These are phyloP conservation scores for Ordospora colligata DNA, from an alignment of 371 early-diverging fungal genomes.

Conservation along the genomic window DNA sequence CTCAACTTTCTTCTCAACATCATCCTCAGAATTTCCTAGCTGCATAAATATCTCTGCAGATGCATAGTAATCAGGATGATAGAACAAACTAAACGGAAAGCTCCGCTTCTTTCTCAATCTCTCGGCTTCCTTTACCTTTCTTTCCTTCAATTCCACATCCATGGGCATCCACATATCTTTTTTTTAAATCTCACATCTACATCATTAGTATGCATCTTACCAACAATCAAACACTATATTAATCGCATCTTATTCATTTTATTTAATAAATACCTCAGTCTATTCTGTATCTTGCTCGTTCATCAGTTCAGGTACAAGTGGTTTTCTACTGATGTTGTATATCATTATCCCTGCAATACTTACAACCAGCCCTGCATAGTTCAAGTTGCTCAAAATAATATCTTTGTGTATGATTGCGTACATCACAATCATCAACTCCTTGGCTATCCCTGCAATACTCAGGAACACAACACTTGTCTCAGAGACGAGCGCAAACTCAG, in stretches of 20 bases:
- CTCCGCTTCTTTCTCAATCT: slow-evolving; percentile 6
- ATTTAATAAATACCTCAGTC: too few species aligned
- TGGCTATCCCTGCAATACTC: slow-evolving; percentile 52
- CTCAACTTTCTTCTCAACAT: background rate
- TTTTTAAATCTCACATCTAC: too few species aligned
- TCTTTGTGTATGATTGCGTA: slow-evolving; percentile 43
- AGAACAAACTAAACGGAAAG: background rate
- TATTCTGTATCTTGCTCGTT: too few species aligned
- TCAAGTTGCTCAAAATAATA: slow-evolving; percentile 37
- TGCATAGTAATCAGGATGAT: slow-evolving; percentile 18
- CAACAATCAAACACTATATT: too few species aligned
- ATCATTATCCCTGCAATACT: slow-evolving; percentile 56
- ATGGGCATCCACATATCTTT: background rate
- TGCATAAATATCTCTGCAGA: slow-evolving; percentile 28
- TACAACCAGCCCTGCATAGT: slow-evolving; percentile 53
- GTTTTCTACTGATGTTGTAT: slow-evolving; percentile 41
- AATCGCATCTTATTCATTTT: too few species aligned
- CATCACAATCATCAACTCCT: slow-evolving; percentile 59
- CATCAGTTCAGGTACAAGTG: background rate
- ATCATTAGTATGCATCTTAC: too few species aligned
- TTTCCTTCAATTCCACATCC: slow-evolving; percentile 15
- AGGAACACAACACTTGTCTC: slow-evolving; percentile 56
- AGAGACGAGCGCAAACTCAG: slow-evolving; percentile 57
- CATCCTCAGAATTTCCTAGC: background rate
- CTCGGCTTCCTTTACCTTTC: slow-evolving; percentile 19